Base-by-base conservation (phyloP, 345 rosid genomes). In the Lepidium sativum region DNA sequence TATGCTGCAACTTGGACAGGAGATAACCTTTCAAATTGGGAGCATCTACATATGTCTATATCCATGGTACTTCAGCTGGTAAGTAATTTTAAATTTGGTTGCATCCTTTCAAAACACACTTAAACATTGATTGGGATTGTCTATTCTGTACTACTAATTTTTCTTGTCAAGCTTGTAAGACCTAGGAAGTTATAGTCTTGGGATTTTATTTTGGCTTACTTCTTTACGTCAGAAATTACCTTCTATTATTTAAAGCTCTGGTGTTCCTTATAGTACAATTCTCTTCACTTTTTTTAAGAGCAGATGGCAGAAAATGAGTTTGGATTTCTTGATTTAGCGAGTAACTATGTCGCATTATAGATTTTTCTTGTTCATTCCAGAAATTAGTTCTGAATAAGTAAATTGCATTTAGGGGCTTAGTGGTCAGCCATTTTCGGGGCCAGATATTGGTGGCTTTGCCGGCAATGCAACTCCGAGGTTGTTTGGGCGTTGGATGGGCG, bases 31-130 rank as follows among this genome's bases (percentile, higher is more conserved):
- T 92, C 98, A 69, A 89, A 67, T 29, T 86, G 98, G 98, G 89
- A 92, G 77, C 96, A 92, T 72, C 74, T 89, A 40, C 95, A 86
- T 74, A 86, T 86, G 98, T 83, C 89, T 63, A 80, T 92, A 76
- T 75, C 88, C 29, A 88, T 92, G 98, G 84, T 86, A n/a, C 95
- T 92, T 79, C 95, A 89, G 72, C 80, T 92, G 92, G 98, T 92
- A 81, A 81, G 92, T 37, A 37, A 56, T 55, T 27, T 8, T 50
- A 6, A 23, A 17, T 4, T 16, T 32, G 13, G 33, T 14, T 43
- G 49, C 63, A 63, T 27, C 43, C 10, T 68, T 67, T 48, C 5
- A 66, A 52, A 14, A 2, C 3, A 39, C 31, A 27, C 31, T 27
- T 27, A 17, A 53, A 48, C 6, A 11, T n/a, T 40, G 18, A 53